Evolutionary conservation across 2,329 filamentous ascomycete species (phyloP).

Genomic region (Byssochlamys sp.): DNA sequence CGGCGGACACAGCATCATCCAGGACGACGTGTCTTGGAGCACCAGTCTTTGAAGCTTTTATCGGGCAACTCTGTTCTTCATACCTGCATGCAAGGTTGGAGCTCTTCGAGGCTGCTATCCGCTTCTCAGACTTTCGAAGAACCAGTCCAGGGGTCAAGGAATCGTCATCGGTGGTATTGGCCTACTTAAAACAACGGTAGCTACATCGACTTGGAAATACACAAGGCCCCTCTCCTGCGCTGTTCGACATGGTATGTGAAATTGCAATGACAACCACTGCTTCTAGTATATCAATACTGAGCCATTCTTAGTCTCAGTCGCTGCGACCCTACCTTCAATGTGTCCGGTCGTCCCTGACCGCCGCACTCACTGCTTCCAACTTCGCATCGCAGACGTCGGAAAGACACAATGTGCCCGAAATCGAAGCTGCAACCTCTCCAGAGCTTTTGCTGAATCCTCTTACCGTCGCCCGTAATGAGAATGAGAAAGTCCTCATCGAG

Average conservation of each 20-base stretch:
- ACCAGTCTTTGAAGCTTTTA: background rate
- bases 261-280: background rate
- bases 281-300: background rate
- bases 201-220: background rate
- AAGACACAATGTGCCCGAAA: conserved; percentile 94
- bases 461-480: conserved; percentile 86
- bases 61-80: background rate
- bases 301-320: conserved; percentile 66
- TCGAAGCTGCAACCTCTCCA: conserved; percentile 84
- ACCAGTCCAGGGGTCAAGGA: background rate
- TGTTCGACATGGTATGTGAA: background rate
- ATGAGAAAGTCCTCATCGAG: conserved; percentile 91
- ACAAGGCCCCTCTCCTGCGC: background rate
- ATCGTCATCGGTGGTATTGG: background rate
- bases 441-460: conserved; percentile 89
- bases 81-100: background rate
- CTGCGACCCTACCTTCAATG: conserved; percentile 92
- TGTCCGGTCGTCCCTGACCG: conserved; percentile 86
- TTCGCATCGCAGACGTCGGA: conserved; percentile 96
- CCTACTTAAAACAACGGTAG: background rate
- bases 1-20: background rate
- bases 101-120: background rate
- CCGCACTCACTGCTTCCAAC: conserved; percentile 86
- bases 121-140: background rate
- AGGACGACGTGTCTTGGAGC: background rate